Percentiles rank a stretch among this genome's conserved stretches.
These are phyloP conservation scores for Magnaporthales sp. DNA, from an alignment of 2,329 filamentous ascomycete genomes.

Conservation along the genomic window DNA sequence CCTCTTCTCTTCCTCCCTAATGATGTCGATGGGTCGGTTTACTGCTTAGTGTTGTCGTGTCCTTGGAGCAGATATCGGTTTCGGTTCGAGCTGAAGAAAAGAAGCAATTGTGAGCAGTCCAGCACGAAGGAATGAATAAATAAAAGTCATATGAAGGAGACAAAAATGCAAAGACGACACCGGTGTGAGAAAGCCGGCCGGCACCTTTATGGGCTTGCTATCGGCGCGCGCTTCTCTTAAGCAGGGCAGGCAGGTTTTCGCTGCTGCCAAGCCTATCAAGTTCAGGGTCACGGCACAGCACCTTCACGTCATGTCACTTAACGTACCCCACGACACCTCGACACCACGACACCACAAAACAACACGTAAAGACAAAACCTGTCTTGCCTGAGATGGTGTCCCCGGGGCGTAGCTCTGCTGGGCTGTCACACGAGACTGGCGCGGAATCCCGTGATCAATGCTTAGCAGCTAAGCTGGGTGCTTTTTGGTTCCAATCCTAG, in stretches of 20 bases:
- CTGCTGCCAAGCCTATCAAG: neutral
- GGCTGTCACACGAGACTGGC: conserved; percentile 3
- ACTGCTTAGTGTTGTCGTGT: neutral
- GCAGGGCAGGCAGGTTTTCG: neutral
- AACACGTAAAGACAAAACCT: neutral
- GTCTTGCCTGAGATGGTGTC: neutral
- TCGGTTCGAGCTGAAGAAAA: neutral
- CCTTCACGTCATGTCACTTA: neutral
- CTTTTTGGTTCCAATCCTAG: neutral
- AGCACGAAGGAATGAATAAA: neutral
- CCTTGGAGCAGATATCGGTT: neutral
- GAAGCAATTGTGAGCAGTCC: neutral
- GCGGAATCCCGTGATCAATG: conserved; percentile 6
- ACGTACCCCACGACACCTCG: neutral
- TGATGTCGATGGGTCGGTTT: neutral
- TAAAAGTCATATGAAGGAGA: neutral
- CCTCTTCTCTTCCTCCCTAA: neutral
- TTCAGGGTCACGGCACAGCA: conserved; percentile 1
- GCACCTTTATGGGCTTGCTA: neutral
- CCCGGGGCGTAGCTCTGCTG: neutral
- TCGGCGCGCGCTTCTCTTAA: neutral
- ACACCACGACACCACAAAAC: neutral
- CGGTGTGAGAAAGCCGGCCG: neutral
- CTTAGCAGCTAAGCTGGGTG: neutral
- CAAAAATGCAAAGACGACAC: neutral